These are phyloP conservation scores for Paragyromitra xinjiangensis DNA, from an alignment of 495 filamentous ascomycete genomes.

Conservation along the genomic window DNA sequence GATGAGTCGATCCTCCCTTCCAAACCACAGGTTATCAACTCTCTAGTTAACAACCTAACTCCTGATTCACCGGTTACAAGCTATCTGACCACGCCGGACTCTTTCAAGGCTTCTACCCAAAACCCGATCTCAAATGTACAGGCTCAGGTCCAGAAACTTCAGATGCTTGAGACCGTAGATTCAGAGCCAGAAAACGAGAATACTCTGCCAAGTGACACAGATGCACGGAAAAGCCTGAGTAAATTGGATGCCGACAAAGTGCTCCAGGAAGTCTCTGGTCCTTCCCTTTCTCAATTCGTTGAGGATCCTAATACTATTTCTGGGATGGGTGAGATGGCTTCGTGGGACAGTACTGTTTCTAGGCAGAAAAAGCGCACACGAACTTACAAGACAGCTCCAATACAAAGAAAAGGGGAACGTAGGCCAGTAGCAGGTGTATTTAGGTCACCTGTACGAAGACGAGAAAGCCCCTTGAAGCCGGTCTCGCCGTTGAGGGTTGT, in stretches of 20 bases:
- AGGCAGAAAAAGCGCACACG: conserved; percentile 34
- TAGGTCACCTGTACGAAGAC: conserved; percentile 4
- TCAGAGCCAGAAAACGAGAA: conserved; percentile 31
- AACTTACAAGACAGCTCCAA: conserved; percentile 34
- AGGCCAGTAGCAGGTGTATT: conserved; percentile 27
- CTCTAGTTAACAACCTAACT: conserved; percentile 6
- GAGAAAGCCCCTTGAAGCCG: conserved; percentile 34
- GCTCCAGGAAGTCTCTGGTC: conserved; percentile 25
- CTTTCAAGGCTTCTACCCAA: conserved; percentile 11
- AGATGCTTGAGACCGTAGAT: conserved; percentile 15
- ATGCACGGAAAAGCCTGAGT: not conserved
- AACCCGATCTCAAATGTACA: conserved; percentile 17
- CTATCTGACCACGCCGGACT: conserved; percentile 32
- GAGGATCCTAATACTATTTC: conserved; percentile 40
- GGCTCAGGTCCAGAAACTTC: conserved; percentile 4
- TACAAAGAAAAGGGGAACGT: conserved; percentile 23
- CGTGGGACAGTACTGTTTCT: conserved; percentile 19
- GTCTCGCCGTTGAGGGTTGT: conserved; percentile 42
- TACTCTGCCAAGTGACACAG: conserved; percentile 11
- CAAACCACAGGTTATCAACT: conserved; percentile 7
- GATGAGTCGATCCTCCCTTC: not conserved
- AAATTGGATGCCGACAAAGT: not conserved
- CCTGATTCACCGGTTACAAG: conserved; percentile 17
- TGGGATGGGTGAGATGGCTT: conserved; percentile 36
- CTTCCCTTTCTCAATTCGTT: not conserved